These are phyloP conservation scores for Thermomyces lanuginosus DNA, from an alignment of 2,329 filamentous ascomycete genomes.

Conservation along the genomic window DNA sequence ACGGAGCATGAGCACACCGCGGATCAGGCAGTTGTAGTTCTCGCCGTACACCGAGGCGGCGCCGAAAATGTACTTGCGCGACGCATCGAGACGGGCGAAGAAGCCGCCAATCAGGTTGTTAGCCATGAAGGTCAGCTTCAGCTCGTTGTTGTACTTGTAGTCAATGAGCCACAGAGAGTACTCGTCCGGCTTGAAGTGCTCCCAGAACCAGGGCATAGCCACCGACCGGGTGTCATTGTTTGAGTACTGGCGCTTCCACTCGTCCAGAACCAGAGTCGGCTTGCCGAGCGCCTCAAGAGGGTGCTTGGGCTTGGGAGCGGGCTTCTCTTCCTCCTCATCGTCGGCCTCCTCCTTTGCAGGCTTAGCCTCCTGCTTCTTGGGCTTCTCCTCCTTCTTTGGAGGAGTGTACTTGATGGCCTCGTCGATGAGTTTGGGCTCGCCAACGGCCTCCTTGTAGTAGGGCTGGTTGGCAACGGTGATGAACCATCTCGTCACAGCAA, in stretches of 20 bases:
- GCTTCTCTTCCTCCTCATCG: slow-evolving; percentile 45
- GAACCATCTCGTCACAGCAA: slow-evolving; percentile 85
- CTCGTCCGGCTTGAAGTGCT: slow-evolving; percentile 83
- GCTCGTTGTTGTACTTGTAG: slow-evolving; percentile 99
- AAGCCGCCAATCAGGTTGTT: slow-evolving; percentile 96
- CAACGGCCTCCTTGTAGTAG: slow-evolving; percentile 67
- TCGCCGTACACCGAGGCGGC: slow-evolving; percentile 73
- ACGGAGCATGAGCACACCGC: slow-evolving; percentile 88
- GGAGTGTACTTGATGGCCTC: slow-evolving; percentile 56
- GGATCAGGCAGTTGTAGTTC: slow-evolving; percentile 77
- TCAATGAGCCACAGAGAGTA: slow-evolving; percentile 88
- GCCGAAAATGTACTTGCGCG: slow-evolving; percentile 96
- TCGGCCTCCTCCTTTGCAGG: slow-evolving; percentile 34
- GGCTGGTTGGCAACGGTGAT: slow-evolving; percentile 85
- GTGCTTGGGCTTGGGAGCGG: slow-evolving; percentile 86
- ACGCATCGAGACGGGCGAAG: slow-evolving; percentile 90
- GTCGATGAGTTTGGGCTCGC: slow-evolving; percentile 63
- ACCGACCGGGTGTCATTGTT: slow-evolving; percentile 72
- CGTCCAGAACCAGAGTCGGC: slow-evolving; percentile 70
- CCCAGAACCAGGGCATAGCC: slow-evolving; percentile 96
- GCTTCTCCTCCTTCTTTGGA: slow-evolving; percentile 53
- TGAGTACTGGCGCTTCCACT: slow-evolving; percentile 98
- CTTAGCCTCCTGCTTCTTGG: slow-evolving; percentile 51
- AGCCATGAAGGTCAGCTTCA: slow-evolving; percentile 96
- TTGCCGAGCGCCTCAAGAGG: slow-evolving; percentile 72